Conservation (phyloP, 2,329 filamentous ascomycete species). For the Thielaviopsis populi region DNA sequence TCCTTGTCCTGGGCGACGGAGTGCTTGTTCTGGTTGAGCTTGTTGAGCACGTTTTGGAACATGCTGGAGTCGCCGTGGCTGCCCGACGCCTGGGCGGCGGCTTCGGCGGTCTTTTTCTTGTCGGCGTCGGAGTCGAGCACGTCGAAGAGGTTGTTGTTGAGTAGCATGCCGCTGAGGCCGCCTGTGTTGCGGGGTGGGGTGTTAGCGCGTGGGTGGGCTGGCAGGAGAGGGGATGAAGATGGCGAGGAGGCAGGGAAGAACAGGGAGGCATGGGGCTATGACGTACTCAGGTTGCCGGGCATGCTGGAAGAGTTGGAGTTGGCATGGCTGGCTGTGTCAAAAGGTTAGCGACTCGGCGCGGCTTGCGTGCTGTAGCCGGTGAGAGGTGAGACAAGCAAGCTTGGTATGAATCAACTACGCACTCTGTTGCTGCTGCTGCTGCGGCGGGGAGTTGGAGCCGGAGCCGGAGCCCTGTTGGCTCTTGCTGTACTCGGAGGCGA, state of each 20-base stretch:
- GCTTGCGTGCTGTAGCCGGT: not conserved
- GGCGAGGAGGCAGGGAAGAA: not conserved
- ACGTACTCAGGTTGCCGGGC: constrained; percentile 14
- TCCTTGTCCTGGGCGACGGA: constrained; percentile 31
- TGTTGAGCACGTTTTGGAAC: constrained; percentile 34
- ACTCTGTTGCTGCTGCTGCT: constrained; percentile 11
- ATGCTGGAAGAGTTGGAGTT: constrained; percentile 4
- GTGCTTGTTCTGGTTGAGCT: constrained; percentile 35
- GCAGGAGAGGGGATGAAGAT: not conserved
- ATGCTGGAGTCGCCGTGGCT: constrained; percentile 32
- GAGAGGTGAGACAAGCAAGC: not conserved
- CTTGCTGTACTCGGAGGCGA: constrained; percentile 15
- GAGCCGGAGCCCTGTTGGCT: constrained; percentile 8
- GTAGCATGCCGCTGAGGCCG: constrained; percentile 17
- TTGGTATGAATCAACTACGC: not conserved
- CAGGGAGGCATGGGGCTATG: no score
- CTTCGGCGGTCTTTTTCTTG: constrained; percentile 32
- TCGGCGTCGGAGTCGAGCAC: constrained; percentile 32
- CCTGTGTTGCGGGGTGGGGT: not conserved
- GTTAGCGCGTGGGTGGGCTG: not conserved
- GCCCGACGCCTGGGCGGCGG: constrained; percentile 34
- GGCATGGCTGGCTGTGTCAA: not conserved
- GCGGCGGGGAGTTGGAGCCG: not conserved
- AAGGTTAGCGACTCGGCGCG: not conserved
- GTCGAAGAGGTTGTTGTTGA: constrained; percentile 15